Evolutionary conservation across 257 asterid species (phyloP), one percentile per base, ranked within the genome.

Genomic region (Cynanchum wilfordii): DNA sequence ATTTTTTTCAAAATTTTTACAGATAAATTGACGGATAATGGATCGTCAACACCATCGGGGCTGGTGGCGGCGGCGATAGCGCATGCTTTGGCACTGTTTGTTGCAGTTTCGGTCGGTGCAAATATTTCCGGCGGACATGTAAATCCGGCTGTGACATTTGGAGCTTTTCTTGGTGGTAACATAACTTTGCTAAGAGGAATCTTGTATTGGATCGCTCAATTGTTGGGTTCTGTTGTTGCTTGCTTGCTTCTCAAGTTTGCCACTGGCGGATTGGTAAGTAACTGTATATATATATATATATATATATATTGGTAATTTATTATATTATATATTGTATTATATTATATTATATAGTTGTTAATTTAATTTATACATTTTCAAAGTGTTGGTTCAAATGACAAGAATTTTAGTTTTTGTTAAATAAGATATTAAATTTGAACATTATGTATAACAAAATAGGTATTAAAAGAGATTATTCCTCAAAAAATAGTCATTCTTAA

Each of bases 71-170:
- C 82, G 10, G 79, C 84, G 16, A 27, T 81, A 24, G 74, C 84
- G 29, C 79, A 82, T 54, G 86, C 80, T n/a, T 69, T 79, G 29
- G 84, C 79, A 7, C 84, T 82, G 8, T 64, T 82, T 22, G 86
- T 79, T 69, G 86, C 86, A 1, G 84, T 82, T 38, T 77, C 84
- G 0, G 80, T 79, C 5, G 68, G 79, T 11, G 86, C 86, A 16
- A 82, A 82, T 75, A 79, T 79, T 44, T 82, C 86, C 16, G 86
- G 86, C 13, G 86, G 84, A n/a, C 86, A 82, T 58, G 86, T 79
- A 0, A 82, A 82, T 42, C 86, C 86, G 0, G 86, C 86, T 4
- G 86, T 82, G 10, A 82, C 86, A 22, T 79, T 79, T 24, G 84
- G 82, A 10, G 80, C 82, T 11, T 79, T 79, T 12, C n/a, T 82